phyloP scores from a whole-genome alignment of 1,284 basidiomycete species.

The Vanrija humicola region DNA sequence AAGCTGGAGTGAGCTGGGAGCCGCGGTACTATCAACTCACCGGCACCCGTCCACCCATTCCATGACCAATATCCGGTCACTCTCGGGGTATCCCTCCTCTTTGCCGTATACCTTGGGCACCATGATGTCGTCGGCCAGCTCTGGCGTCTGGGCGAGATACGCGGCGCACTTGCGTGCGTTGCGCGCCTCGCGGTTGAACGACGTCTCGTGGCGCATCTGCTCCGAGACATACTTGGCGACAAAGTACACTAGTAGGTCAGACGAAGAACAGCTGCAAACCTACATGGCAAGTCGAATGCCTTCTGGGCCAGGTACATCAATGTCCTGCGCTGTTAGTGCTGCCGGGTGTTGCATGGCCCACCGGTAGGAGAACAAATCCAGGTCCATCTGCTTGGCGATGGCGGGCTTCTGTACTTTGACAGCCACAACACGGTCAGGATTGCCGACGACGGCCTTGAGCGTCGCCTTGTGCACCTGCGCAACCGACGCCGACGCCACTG shows the following conservation, averaged over 20 bases:
- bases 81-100: slow-evolving; percentile 55
- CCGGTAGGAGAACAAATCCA: slow-evolving; percentile 59
- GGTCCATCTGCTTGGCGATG: slow-evolving; percentile 76
- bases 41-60: slow-evolving; percentile 71
- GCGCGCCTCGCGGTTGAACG: slow-evolving; percentile 64
- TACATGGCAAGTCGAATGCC: slow-evolving; percentile 47
- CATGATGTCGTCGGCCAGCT: slow-evolving; percentile 65
- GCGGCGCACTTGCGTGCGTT: slow-evolving; percentile 47
- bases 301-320: slow-evolving; percentile 45
- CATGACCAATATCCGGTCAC: slow-evolving; percentile 72
- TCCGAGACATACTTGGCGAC: slow-evolving; percentile 69
- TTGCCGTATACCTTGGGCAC: slow-evolving; percentile 73
- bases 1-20: slow-evolving; percentile 49
- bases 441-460: slow-evolving; percentile 46
- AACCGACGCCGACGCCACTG: slow-evolving; percentile 79
- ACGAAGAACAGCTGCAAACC: no score
- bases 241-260: slow-evolving; percentile 40
- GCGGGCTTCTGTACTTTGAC: slow-evolving; percentile 90
- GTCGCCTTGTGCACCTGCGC: slow-evolving; percentile 82
- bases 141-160: slow-evolving; percentile 52
- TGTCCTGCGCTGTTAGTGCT: slow-evolving; percentile 16
- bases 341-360: slow-evolving; percentile 12
- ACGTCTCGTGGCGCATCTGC: slow-evolving; percentile 74
- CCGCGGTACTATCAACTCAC: slow-evolving; percentile 20
- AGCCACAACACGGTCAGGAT: slow-evolving; percentile 57